These are phyloP conservation scores for Agroathelia rolfsii DNA, from an alignment of 1,284 basidiomycete species.

Conservation along the genomic window DNA sequence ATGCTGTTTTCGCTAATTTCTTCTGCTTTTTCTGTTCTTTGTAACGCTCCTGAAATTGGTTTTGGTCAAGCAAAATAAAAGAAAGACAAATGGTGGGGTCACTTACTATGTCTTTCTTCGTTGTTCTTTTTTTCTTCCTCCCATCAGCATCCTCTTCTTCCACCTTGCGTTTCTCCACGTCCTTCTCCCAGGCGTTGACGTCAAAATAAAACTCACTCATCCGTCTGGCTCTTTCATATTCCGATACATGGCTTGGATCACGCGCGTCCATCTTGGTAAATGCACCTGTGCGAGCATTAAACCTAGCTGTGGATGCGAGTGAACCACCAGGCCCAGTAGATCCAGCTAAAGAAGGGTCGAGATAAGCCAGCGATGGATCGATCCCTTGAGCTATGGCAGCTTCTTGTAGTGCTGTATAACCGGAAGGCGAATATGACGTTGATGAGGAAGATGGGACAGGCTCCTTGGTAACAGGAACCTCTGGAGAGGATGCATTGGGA, in stretches of 20 bases:
- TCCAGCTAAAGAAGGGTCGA: conserved; percentile 63
- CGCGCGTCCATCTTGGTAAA: conserved; percentile 61
- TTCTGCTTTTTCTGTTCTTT: conserved; percentile 78
- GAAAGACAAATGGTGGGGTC: background rate
- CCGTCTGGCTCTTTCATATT: conserved; percentile 74
- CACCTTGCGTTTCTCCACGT: conserved; percentile 49
- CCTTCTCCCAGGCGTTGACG: conserved; percentile 70
- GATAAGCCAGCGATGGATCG: conserved; percentile 74
- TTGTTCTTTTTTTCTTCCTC: conserved; percentile 66
- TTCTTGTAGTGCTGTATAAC: conserved; percentile 41
- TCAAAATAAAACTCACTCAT: conserved; percentile 90
- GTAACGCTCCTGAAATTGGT: conserved; percentile 72
- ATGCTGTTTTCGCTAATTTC: conserved; percentile 81
- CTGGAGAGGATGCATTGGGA: conserved; percentile 14
- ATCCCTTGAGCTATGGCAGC: conserved; percentile 71
- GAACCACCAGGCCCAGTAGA: too few relatives aligned
- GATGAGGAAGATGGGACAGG: conserved; percentile 17
- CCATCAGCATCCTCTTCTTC: conserved; percentile 48
- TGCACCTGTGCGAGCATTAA: conserved; percentile 78
- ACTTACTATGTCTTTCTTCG: conserved; percentile 82
- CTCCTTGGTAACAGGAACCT: conserved; percentile 15
- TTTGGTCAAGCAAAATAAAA: conserved; percentile 6
- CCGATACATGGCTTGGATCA: conserved; percentile 69
- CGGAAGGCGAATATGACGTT: conserved; percentile 17
- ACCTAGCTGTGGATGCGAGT: conserved; percentile 56